Percentiles rank a stretch among this genome's conserved stretches.
Conservation (phyloP, 2,329 filamentous ascomycete species). For the Ophiostoma piceae region DNA sequence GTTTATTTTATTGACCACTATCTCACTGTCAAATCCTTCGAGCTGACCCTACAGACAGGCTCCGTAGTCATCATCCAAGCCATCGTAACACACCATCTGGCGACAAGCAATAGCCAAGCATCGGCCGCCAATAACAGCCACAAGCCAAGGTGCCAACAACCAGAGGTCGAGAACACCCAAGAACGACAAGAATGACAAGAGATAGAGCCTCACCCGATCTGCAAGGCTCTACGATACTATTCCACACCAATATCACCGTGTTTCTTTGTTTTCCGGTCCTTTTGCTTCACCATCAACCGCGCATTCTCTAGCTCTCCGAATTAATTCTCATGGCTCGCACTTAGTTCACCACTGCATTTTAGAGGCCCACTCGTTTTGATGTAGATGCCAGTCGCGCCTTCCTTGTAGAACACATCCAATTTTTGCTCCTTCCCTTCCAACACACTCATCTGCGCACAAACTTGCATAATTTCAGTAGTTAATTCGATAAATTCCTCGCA, state of each 20-base stretch:
- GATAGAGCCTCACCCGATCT: neutral
- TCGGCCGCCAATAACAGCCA: neutral
- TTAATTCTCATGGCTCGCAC: neutral
- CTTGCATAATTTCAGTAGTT: neutral
- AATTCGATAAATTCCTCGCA: neutral
- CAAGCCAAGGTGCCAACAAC: neutral
- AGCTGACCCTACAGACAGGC: no score
- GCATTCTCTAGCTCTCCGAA: neutral
- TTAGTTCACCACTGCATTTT: neutral
- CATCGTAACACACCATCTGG: neutral
- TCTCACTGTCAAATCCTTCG: neutral
- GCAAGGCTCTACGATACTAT: neutral
- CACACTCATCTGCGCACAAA: neutral
- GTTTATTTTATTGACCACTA: neutral
- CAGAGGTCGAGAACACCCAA: neutral
- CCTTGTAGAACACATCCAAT: neutral
- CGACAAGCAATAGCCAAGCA: conserved; percentile 4
- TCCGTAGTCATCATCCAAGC: neutral
- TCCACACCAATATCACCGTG: neutral
- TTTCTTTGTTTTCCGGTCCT: neutral
- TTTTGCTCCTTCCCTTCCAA: neutral
- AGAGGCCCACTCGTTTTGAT: neutral
- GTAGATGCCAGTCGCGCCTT: neutral
- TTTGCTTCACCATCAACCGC: neutral
- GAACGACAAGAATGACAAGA: neutral